These are phyloP conservation scores for Globisporangium viniferum DNA, from an alignment of 352 stramenopile species.

Conservation along the genomic window DNA sequence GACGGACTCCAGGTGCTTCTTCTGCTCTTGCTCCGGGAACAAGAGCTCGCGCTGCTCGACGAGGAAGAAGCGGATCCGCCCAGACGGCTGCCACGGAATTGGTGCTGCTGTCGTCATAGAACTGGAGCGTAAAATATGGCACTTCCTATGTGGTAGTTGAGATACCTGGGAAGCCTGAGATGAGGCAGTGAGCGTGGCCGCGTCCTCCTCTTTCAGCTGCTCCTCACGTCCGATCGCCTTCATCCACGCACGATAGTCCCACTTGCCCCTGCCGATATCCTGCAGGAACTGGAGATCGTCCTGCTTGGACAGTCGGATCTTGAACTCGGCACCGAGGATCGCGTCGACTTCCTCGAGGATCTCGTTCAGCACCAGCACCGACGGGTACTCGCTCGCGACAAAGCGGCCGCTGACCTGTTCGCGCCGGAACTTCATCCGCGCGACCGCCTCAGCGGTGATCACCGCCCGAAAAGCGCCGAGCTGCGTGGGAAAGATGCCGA, in stretches of 20 bases:
- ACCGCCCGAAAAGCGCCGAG: conserved; percentile 57
- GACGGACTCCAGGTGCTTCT: conserved; percentile 38
- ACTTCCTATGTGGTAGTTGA: neutral
- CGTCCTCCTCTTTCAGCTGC: conserved; percentile 50
- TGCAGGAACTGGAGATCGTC: conserved; percentile 45
- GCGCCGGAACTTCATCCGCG: conserved; percentile 45
- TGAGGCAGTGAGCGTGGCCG: conserved; percentile 12
- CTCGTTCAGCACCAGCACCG: conserved; percentile 35
- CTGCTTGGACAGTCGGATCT: conserved; percentile 28
- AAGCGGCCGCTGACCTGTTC: conserved; percentile 36
- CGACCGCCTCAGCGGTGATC: conserved; percentile 50
- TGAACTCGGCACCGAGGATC: conserved; percentile 39
- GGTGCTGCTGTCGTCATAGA: conserved; percentile 4
- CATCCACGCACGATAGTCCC: conserved; percentile 50
- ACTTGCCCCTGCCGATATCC: conserved; percentile 29
- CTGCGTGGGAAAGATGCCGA: conserved; percentile 53
- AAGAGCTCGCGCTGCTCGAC: conserved; percentile 41
- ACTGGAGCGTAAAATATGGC: neutral
- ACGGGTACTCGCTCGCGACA: conserved; percentile 34
- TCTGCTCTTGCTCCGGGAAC: conserved; percentile 36
- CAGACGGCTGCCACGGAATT: conserved; percentile 36
- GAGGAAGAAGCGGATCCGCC: conserved; percentile 50
- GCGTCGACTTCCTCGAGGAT: conserved; percentile 45
- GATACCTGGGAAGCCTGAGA: neutral
- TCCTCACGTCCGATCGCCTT: conserved; percentile 30